Base-by-base conservation (phyloP, 768 basidiomycete species). In the Aureoboletus auriporus region DNA sequence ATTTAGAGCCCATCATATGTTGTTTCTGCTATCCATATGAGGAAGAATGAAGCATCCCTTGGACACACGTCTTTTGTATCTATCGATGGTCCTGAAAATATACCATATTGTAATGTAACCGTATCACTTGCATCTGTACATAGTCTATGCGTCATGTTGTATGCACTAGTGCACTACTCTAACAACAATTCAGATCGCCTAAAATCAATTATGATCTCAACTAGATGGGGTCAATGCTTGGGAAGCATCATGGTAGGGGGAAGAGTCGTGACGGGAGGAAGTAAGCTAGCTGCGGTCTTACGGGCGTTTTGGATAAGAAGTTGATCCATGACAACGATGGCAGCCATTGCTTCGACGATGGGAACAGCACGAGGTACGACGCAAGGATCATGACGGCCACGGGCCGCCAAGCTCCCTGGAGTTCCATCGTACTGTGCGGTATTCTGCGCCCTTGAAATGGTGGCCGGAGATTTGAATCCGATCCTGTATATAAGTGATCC, bases 391-490 rank as follows among this genome's bases (percentile, higher is more conserved):
- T 98, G 95, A 45, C 96, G 78, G 11, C 96, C 96, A 29, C 92
- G 79, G 33, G 96, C 89, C 11, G 93, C 93, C 45, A 99, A 79
- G 34, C 78, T 79, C 23, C 96, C 96, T 1, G 81, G 73, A 9
- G 90, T 89, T 27, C 96, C 96, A 63, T 96, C 85, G 67, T 99
- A 99, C 67, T 89, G 86, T 10, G 87, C 92, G 23, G 96, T 99
- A 41, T 75, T 66, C 69, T 99, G 96, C 27, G 83, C 74, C 66
- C 90, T 93, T 20, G 93, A 89, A 65, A 99, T 99, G 47, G 96
- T 99, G 40, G 96, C 96, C 47, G 96, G 96, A 14, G 92, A 92
- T 72, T 99, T 99, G 82, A 99, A 99, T 9, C 89, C 94, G 58
- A 97, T 78, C 49, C 93, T 96, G 46, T 36, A 46, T 1, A n/a